A percentile compares a stretch with the other conserved stretches of the same genome.
These are phyloP conservation scores for Mycena metata DNA, from an alignment of 768 basidiomycete genomes.

Conservation along the genomic window DNA sequence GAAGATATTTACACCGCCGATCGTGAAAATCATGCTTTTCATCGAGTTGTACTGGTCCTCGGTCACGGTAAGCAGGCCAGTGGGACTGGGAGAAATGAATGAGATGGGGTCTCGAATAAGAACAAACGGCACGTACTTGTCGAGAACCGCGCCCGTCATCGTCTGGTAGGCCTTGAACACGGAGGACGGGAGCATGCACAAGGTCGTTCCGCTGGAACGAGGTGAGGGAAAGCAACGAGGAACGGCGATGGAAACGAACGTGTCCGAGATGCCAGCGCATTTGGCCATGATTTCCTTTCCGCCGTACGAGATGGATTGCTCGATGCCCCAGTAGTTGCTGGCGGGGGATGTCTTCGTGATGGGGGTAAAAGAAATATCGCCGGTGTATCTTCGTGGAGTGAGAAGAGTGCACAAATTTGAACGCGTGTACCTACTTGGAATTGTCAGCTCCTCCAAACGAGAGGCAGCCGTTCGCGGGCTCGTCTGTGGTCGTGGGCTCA, in stretches of 20 bases:
- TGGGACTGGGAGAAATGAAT: slow-evolving; percentile 49
- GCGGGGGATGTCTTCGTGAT: slow-evolving; percentile 46
- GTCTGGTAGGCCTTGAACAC: slow-evolving; percentile 48
- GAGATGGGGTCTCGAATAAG: neutral
- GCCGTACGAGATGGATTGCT: slow-evolving; percentile 56
- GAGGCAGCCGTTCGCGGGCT: slow-evolving; percentile 37
- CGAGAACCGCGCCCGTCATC: slow-evolving; percentile 47
- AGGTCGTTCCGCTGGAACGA: slow-evolving; percentile 46
- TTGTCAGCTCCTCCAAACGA: slow-evolving; percentile 46
- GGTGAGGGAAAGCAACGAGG: neutral
- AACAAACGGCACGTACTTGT: slow-evolving; percentile 16
- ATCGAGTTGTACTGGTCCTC: slow-evolving; percentile 61
- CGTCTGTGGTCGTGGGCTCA: slow-evolving; percentile 49
- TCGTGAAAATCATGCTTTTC: slow-evolving; percentile 65
- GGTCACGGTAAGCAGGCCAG: slow-evolving; percentile 69
- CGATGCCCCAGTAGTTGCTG: slow-evolving; percentile 58
- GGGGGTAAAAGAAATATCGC: slow-evolving; percentile 34
- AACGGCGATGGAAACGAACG: slow-evolving; percentile 29
- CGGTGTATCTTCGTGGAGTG: slow-evolving; percentile 19
- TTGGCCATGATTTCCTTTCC: slow-evolving; percentile 45
- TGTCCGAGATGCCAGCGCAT: slow-evolving; percentile 59
- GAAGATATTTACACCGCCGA: slow-evolving; percentile 53
- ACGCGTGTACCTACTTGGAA: slow-evolving; percentile 43
- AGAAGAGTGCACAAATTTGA: too few species aligned
- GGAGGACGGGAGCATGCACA: slow-evolving; percentile 48